Conservation (phyloP, 176 grass and related monocot species). For the Poa annua region DNA sequence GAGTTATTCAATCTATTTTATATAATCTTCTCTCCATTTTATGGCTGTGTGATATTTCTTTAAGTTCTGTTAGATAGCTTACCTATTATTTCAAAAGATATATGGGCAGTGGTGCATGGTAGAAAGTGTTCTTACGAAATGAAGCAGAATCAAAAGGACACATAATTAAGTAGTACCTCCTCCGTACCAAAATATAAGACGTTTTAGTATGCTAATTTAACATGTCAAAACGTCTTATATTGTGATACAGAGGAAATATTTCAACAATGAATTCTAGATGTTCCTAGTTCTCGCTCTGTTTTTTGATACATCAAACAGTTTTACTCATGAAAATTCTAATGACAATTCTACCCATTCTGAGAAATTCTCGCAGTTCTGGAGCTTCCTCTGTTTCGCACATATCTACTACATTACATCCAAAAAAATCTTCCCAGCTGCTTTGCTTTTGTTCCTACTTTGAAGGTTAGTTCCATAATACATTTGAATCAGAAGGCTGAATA, state of each 20-base stretch:
- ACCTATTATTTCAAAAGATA: slow-evolving; percentile 22
- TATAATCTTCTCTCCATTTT: slow-evolving; percentile 2
- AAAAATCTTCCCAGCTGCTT: slow-evolving; percentile 36
- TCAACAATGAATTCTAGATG: slow-evolving; percentile 32
- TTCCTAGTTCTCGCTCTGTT: not conserved
- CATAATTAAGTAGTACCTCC: not conserved
- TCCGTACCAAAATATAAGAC: too few species aligned
- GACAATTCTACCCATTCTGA: slow-evolving; percentile 8
- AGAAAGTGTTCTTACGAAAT: slow-evolving; percentile 27
- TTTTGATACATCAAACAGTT: slow-evolving; percentile 36
- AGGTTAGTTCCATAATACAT: slow-evolving; percentile 51
- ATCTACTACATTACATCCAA: slow-evolving; percentile 47
- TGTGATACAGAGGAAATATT: not conserved
- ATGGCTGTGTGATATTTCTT: not conserved
- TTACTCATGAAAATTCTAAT: slow-evolving; percentile 21
- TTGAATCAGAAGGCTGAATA: slow-evolving; percentile 70
- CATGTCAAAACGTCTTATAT: too few species aligned
- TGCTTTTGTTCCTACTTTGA: slow-evolving; percentile 42
- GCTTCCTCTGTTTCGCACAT: slow-evolving; percentile 24
- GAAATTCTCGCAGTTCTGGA: slow-evolving; percentile 28
- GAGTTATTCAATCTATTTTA: not conserved
- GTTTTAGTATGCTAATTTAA: too few species aligned
- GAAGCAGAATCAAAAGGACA: slow-evolving; percentile 26
- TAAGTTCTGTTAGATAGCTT: slow-evolving; percentile 14
- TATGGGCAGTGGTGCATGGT: slow-evolving; percentile 10